Conservation (phyloP, 345 rosid species). For the Citrus reticulata region DNA sequence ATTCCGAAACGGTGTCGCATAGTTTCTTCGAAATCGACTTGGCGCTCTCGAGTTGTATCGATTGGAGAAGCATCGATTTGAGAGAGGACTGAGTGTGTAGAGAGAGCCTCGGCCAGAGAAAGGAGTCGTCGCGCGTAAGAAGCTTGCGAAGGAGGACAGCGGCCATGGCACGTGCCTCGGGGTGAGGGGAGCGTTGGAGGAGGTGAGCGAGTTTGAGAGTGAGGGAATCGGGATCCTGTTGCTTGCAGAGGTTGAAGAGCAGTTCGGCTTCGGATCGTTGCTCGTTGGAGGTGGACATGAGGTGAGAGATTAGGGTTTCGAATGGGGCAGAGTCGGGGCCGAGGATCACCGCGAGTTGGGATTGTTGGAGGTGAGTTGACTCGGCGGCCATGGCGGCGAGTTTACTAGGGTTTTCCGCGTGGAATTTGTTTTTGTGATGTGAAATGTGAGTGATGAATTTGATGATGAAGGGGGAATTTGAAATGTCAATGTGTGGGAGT, state of each 20-base stretch:
- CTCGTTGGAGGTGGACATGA: conserved; percentile 94
- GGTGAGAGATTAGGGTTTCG: conserved; percentile 78
- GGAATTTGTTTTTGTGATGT: background rate
- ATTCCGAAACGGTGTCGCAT: conserved; percentile 93
- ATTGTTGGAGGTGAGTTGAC: conserved; percentile 69
- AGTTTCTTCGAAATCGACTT: conserved; percentile 84
- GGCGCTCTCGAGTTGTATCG: conserved; percentile 71
- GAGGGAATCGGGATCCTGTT: conserved; percentile 79
- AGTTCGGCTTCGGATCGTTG: conserved; percentile 88
- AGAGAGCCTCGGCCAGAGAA: conserved; percentile 84
- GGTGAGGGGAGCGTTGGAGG: conserved; percentile 66
- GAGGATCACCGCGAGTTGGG: conserved; percentile 73
- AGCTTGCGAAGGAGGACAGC: conserved; percentile 94
- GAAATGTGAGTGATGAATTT: background rate
- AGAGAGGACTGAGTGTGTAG: conserved; percentile 70
- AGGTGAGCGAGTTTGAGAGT: conserved; percentile 81
- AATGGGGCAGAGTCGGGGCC: conserved; percentile 84
- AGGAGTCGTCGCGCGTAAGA: conserved; percentile 83
- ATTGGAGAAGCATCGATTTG: conserved; percentile 68
- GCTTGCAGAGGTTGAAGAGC: conserved; percentile 85
- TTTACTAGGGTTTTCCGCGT: conserved; percentile 10
- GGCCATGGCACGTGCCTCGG: conserved; percentile 89
- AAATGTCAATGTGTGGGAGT: background rate
- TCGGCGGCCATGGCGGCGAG: conserved; percentile 63
- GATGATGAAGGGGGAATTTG: no score